Base-by-base conservation (phyloP, 2,329 filamentous ascomycete genomes). In the Trichophyton benhamiae region DNA sequence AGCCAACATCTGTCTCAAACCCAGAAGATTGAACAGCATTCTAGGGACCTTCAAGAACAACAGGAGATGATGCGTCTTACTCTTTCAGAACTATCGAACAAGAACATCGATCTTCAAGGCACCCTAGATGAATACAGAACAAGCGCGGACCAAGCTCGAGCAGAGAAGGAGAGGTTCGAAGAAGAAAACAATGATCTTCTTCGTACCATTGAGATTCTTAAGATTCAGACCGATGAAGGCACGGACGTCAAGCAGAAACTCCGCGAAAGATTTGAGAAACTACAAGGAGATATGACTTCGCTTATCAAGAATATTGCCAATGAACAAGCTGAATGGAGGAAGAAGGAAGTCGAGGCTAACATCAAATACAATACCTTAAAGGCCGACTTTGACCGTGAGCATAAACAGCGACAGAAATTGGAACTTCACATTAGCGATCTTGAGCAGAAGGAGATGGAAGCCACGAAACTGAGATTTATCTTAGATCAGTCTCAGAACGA, bases 271-370 rank as follows among this genome's bases (percentile, higher is more conserved):
- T 88, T 96, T 69, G 84, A 92, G 67, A 85, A 85, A 63, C 79
- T 99, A 44, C 91, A 97, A 74, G 83, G 90, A 65, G 90, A 96
- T 67, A 92, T 97, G 87, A 83, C 85, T 36, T 80, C 80, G 61
- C 88, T 90, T 57, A 86, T 89, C 60, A 84, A 84, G 55, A 87
- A 95, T 64, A 85, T 96, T 64, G 85, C 87, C 22, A 85, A 88
- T 68, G 91, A 97, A 70, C 92, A 91, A 70, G 84, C 87, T 33
- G 81, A 83, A 41, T 91, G 88, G 76, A 84, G 85, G 68, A 87
- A 88, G 75, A 87, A 76, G 62, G 83, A 85, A 67, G 79, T 84
- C 62, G 78, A 82, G n/a, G 77, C 82, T 55, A 73, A 77, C 62
- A 76, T 77, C 65, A 79, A 76, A 64, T 79, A 82, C 61, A 81